Evolutionary conservation across 371 early-diverging fungal species (phyloP).

Genomic region (Mortierella sp.): DNA sequence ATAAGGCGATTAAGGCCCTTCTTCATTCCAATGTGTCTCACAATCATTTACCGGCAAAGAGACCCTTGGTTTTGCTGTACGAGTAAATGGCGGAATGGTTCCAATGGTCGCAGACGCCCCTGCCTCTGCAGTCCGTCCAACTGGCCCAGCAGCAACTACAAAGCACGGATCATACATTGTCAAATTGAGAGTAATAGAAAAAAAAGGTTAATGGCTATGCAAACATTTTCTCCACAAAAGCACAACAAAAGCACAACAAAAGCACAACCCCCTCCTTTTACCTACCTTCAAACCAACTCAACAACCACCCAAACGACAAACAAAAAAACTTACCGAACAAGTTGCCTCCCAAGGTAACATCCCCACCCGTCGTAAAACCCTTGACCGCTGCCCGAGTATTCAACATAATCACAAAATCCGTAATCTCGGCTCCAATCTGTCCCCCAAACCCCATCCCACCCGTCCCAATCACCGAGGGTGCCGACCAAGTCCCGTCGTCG

Average conservation of each 20-base stretch:
- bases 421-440: slow-evolving; percentile 95
- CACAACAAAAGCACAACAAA: background rate
- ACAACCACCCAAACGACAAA: no score
- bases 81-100: slow-evolving; percentile 90
- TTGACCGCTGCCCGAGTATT: slow-evolving; percentile 90
- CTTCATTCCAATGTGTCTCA: background rate
- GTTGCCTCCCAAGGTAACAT: slow-evolving; percentile 92
- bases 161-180: background rate
- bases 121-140: slow-evolving; percentile 93
- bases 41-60: slow-evolving; percentile 60
- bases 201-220: background rate
- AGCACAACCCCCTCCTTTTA: background rate
- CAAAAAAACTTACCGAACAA: slow-evolving; percentile 62
- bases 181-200: background rate
- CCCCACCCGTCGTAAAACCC: slow-evolving; percentile 91
- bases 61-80: slow-evolving; percentile 88
- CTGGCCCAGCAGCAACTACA: slow-evolving; percentile 87
- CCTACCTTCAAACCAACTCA: no score
- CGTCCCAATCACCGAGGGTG: slow-evolving; percentile 81
- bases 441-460: slow-evolving; percentile 92
- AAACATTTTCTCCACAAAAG: background rate
- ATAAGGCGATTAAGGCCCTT: no score
- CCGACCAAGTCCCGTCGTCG: slow-evolving; percentile 75
- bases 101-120: slow-evolving; percentile 81
- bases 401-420: slow-evolving; percentile 94